phyloP scores from a whole-genome alignment of 805 yeast genomes.

The Lipomyces lipofer region DNA sequence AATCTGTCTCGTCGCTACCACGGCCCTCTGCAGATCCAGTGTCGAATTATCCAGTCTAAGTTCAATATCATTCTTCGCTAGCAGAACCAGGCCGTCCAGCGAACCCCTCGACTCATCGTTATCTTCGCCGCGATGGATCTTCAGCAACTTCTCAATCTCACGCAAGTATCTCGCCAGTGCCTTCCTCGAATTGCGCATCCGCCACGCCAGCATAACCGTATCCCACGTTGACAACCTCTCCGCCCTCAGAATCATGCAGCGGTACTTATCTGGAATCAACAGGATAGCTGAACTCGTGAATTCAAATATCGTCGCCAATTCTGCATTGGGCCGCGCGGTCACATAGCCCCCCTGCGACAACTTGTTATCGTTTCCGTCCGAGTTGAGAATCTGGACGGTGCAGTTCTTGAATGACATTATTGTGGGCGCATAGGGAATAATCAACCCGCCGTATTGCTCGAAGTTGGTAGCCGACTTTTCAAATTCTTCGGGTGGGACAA shows the following conservation, averaged over 20 bases:
- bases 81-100: constrained; percentile 4
- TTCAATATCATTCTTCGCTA: constrained; percentile 6
- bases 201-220: constrained; percentile 18
- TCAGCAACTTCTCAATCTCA: constrained; percentile 9
- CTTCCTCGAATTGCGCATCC: constrained; percentile 7
- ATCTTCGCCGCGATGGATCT: neutral
- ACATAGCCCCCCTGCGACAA: neutral
- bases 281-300: constrained; percentile 8
- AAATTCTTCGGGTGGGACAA: constrained; percentile 10
- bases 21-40: constrained; percentile 22
- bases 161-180: neutral
- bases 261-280: constrained; percentile 14
- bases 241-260: constrained; percentile 16
- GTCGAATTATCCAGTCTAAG: constrained; percentile 12
- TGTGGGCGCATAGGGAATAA: constrained; percentile 14
- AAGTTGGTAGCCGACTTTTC: neutral
- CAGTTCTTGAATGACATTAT: constrained; percentile 7
- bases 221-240: constrained; percentile 14
- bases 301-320: constrained; percentile 12
- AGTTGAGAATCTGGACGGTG: constrained; percentile 9
- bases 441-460: constrained; percentile 15
- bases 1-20: constrained; percentile 10
- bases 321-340: constrained; percentile 10
- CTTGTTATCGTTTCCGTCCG: neutral
- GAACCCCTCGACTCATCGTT: neutral